Base-by-base conservation (phyloP, 208 protist species). In the Trypanosoma avium region DNA sequence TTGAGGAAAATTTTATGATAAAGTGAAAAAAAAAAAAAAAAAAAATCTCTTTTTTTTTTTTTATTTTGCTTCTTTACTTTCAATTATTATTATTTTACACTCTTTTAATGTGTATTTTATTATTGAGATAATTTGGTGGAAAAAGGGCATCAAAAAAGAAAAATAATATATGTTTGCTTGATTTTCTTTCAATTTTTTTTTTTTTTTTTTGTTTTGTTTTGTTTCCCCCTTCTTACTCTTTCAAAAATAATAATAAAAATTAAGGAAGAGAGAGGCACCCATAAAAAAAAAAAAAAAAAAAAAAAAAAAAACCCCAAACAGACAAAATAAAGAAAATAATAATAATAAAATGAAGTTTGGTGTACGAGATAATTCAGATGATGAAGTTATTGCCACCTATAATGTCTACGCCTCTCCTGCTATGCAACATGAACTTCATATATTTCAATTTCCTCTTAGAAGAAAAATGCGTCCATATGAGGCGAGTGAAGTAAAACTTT, bases 361-460 rank as follows among this genome's bases (percentile, higher is more conserved):
- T 15, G 63, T 55, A 43, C 29, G n/a, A 47, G 64, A 77, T 7
- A 48, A 67, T 6, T 84, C 63, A 19, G 72, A 84, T 40, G 89
- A 94, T 54, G 83, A 92, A 27, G 79, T 97, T 0, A 75, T 97
- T 15, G 85, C 78, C 1, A 82, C 82, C 0, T 94, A 91, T 35
- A 85, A 77, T 35, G 84, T 97, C 0, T 97, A 88, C 59, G 62
- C 78, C 33, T 80, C 85, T 8, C 72, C 82, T 9, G 74, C 74
- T 17, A 67, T 90, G 10, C 66, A 74, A 17, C 65, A 83, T 0
- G 75, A 92, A 21, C 46, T 87, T 19, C 88, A 97, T 47, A 74
- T 97, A 43, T 95, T 97, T 56, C 89, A 95, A 66, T 97, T 89
- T 61, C 87, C 92, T 17, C 57, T 94, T 45, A 76, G 92, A 5